Conservation (phyloP, 2,329 filamentous ascomycete species). For the Atkinsonella hypoxylon region DNA sequence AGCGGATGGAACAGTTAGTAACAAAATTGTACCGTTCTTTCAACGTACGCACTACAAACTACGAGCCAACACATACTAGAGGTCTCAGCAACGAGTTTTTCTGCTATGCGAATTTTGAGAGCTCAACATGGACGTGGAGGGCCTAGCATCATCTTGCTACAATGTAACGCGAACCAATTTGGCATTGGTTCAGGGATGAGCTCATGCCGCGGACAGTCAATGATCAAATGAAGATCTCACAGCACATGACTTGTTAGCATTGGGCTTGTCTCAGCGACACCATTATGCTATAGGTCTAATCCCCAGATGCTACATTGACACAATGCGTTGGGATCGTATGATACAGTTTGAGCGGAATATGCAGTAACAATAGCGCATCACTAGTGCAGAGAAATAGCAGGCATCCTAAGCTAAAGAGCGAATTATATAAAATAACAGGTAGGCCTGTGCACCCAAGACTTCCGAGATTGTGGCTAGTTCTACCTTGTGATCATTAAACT, state of each 20-base stretch:
- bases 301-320: too few species aligned
- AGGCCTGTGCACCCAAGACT: conserved; percentile 76
- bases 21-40: conserved; percentile 53
- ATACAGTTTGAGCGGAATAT: background rate
- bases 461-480: conserved; percentile 73
- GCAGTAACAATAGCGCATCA: background rate
- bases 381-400: background rate
- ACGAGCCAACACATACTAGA: conserved; percentile 55
- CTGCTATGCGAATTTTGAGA: conserved; percentile 70
- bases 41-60: conserved; percentile 53
- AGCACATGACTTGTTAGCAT: too few species aligned
- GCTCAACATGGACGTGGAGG: conserved; percentile 32
- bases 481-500: conserved; percentile 91
- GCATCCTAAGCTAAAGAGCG: conserved; percentile 36
- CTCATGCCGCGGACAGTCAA: background rate
- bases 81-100: conserved; percentile 71
- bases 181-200: background rate
- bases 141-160: background rate
- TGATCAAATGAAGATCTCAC: background rate
- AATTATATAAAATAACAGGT: conserved; percentile 79
- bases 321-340: background rate
- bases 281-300: too few species aligned
- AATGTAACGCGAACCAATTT: too few species aligned
- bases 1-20: conserved; percentile 58
- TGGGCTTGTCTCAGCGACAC: too few species aligned